These are phyloP conservation scores for Pseudogymnoascus sp. DNA, from an alignment of 2,329 filamentous ascomycete species.

Conservation along the genomic window DNA sequence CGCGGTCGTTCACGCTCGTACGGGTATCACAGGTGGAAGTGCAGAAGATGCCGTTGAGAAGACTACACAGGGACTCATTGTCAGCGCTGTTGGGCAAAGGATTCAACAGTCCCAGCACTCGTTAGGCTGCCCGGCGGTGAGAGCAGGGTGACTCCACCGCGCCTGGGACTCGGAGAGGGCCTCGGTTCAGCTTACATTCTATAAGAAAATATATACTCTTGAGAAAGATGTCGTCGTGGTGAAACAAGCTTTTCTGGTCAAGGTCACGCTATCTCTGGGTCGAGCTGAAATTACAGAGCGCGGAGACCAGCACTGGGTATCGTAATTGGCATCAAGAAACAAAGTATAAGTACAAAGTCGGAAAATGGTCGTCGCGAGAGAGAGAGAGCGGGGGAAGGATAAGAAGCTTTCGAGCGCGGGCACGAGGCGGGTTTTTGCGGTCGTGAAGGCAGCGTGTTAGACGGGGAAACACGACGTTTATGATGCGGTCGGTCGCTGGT, in stretches of 20 bases:
- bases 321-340: conserved; percentile 24
- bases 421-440: conserved; percentile 5
- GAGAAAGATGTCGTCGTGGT: conserved; percentile 5
- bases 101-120: neutral
- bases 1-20: conserved; percentile 3
- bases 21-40: conserved; percentile 1
- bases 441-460: conserved; percentile 8
- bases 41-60: conserved; percentile 4
- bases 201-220: conserved; percentile 8
- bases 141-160: neutral
- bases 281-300: conserved; percentile 11
- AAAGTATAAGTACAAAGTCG: conserved; percentile 19
- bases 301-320: conserved; percentile 21
- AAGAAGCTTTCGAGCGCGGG: neutral
- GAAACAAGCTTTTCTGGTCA: conserved; percentile 3
- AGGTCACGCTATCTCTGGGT: conserved; percentile 7
- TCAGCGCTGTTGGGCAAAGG: conserved; percentile 1
- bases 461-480: conserved; percentile 8
- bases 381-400: neutral
- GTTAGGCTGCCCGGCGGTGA: neutral
- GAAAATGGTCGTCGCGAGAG: conserved; percentile 7
- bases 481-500: conserved; percentile 3
- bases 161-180: neutral
- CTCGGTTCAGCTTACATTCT: conserved; percentile 5
- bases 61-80: neutral